These are phyloP conservation scores for Papilionanthe hybrid DNA, from an alignment of 116 monocot species.

Conservation along the genomic window DNA sequence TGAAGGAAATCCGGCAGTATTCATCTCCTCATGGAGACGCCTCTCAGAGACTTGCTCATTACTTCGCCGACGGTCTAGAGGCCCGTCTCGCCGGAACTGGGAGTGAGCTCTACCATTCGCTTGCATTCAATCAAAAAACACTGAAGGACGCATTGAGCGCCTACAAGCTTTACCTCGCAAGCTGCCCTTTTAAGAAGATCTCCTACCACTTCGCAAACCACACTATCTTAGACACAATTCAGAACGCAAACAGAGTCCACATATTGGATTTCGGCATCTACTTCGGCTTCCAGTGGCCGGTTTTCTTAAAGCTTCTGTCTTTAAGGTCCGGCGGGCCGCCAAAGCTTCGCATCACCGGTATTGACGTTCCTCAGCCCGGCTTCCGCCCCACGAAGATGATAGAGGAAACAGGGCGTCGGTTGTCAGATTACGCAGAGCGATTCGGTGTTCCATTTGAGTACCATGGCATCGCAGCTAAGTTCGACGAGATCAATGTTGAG, in stretches of 20 bases:
- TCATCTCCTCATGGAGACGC: conserved; percentile 25
- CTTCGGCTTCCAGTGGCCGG: conserved; percentile 41
- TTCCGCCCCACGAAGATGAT: conserved; percentile 20
- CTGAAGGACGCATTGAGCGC: conserved; percentile 24
- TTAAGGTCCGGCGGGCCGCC: conserved; percentile 10
- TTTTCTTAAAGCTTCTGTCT: conserved; percentile 25
- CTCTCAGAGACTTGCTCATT: conserved; percentile 35
- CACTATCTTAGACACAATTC: conserved; percentile 15
- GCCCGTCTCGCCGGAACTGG: conserved; percentile 42
- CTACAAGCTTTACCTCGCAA: conserved; percentile 28
- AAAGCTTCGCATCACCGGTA: conserved; percentile 30
- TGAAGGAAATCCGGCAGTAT: conserved; percentile 39
- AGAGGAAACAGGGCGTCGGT: conserved; percentile 22
- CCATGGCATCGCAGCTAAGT: conserved; percentile 20
- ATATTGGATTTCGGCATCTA: conserved; percentile 32
- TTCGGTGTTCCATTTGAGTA: conserved; percentile 32
- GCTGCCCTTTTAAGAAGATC: conserved; percentile 34
- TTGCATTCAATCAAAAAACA: conserved; percentile 3
- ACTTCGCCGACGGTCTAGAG: conserved; percentile 41
- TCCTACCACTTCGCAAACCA: conserved; percentile 35
- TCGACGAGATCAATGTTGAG: conserved; percentile 21
- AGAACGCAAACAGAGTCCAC: conserved; percentile 25
- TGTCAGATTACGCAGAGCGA: conserved; percentile 18
- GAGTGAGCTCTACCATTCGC: conserved; percentile 25
- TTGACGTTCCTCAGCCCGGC: conserved; percentile 31